Evolutionary conservation across 352 stramenopile species (phyloP).

Genomic region (Phytophthora cactorum): DNA sequence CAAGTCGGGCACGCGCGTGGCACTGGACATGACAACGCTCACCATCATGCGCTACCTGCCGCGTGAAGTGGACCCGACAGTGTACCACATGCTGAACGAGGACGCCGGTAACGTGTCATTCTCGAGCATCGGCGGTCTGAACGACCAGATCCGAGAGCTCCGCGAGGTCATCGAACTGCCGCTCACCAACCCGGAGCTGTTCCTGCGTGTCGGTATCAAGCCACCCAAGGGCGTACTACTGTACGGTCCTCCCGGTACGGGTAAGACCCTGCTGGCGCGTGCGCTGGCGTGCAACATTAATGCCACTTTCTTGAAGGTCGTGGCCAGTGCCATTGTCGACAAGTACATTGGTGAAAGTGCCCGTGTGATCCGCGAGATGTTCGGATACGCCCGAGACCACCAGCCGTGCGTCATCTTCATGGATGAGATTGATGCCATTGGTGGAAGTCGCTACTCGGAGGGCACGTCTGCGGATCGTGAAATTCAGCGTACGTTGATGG

Average conservation of each 20-base stretch:
- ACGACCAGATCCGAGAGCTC: slow-evolving; percentile 98
- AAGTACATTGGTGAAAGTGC: slow-evolving; percentile 99
- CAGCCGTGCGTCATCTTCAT: slow-evolving; percentile 99
- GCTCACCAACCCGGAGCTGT: slow-evolving; percentile 99
- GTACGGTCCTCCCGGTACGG: slow-evolving; percentile 98
- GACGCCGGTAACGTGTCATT: slow-evolving; percentile 98
- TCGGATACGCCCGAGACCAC: slow-evolving; percentile 96
- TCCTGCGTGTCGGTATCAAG: slow-evolving; percentile 98
- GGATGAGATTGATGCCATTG: slow-evolving; percentile 99
- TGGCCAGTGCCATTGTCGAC: slow-evolving; percentile 99
- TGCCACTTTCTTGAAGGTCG: slow-evolving; percentile 99
- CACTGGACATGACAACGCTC: slow-evolving; percentile 99
- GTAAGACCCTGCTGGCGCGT: slow-evolving; percentile 98
- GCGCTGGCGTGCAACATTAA: slow-evolving; percentile 99
- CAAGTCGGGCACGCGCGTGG: slow-evolving; percentile 97
- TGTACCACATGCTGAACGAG: slow-evolving; percentile 99
- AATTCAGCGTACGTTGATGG: slow-evolving; percentile 99
- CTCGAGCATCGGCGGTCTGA: slow-evolving; percentile 97
- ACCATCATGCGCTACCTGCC: slow-evolving; percentile 99
- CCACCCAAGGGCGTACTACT: slow-evolving; percentile 97
- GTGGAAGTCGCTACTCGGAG: slow-evolving; percentile 97
- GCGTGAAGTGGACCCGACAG: slow-evolving; percentile 98
- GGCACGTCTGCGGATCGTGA: slow-evolving; percentile 96
- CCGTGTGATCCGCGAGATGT: slow-evolving; percentile 99
- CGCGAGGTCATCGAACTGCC: slow-evolving; percentile 98